Conservation (phyloP, 106 monocot genomes). For the Agapanthus africanus region DNA sequence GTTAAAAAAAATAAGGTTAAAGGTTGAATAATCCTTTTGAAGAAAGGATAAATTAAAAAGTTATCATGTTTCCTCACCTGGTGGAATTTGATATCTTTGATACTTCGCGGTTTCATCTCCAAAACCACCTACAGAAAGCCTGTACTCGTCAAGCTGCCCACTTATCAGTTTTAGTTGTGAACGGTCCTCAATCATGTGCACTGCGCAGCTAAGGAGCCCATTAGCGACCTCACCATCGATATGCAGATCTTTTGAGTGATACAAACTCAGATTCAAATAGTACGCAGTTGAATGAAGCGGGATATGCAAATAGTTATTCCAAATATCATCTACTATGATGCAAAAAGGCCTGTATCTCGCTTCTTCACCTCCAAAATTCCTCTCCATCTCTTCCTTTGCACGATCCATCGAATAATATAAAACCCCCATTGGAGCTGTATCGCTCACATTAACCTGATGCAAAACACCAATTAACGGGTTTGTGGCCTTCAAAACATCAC, state of each 20-base stretch:
- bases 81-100: conserved; percentile 45
- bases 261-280: conserved; percentile 64
- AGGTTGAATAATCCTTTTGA: too few relatives aligned
- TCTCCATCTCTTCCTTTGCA: conserved; percentile 60
- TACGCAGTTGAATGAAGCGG: conserved; percentile 70
- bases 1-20: too few relatives aligned
- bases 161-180: conserved; percentile 33
- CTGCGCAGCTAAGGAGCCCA: conserved; percentile 42
- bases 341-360: conserved; percentile 43
- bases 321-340: conserved; percentile 61
- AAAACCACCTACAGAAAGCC: conserved; percentile 29
- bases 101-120: conserved; percentile 29
- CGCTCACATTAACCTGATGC: conserved; percentile 26
- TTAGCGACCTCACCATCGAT: conserved; percentile 65
- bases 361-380: conserved; percentile 38
- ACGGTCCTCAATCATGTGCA: conserved; percentile 32
- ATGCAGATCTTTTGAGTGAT: conserved; percentile 44
- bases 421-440: conserved; percentile 48
- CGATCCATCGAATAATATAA: conserved; percentile 80
- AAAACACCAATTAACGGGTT: conserved; percentile 46
- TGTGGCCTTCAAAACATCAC: conserved; percentile 45
- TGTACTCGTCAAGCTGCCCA: conserved; percentile 65
- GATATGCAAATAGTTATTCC: conserved; percentile 66
- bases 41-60: too few relatives aligned
- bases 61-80: too few relatives aligned